phyloP scores from a whole-genome alignment of 345 rosid species.

The Eucalyptus tenuipes region DNA sequence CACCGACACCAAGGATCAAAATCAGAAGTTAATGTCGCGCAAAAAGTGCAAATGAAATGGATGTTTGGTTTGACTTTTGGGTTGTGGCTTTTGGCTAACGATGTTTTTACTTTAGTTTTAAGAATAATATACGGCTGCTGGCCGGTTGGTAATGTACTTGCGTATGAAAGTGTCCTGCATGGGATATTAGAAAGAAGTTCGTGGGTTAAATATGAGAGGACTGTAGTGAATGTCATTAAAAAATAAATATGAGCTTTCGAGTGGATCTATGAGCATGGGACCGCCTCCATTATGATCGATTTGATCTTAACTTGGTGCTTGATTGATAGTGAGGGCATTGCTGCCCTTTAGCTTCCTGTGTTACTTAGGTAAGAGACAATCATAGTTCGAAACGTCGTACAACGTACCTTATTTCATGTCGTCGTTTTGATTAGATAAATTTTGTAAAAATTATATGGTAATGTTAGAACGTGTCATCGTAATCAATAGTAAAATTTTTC shows the following conservation, averaged over 20 bases:
- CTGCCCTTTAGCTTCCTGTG: neutral
- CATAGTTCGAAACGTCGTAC: neutral
- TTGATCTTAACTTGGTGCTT: neutral
- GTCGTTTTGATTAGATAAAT: neutral
- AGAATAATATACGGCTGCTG: neutral
- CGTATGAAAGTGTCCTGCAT: neutral
- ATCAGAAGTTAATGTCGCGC: neutral
- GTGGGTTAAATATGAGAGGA: neutral
- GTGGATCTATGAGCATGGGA: neutral
- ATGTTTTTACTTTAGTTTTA: neutral
- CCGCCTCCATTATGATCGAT: too few relatives aligned
- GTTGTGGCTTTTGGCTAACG: neutral
- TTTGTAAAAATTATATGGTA: neutral
- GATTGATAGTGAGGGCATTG: neutral
- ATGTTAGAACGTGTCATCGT: accelerated
- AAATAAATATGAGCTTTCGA: neutral
- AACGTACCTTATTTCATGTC: neutral
- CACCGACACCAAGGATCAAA: neutral
- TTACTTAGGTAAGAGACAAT: neutral
- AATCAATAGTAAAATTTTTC: neutral
- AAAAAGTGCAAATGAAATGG: neutral
- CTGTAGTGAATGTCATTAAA: too few relatives aligned
- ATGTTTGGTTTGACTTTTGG: neutral
- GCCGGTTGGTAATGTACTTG: neutral
- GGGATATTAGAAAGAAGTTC: neutral